phyloP scores from a whole-genome alignment of 2,329 filamentous ascomycete genomes.

The Nemania sp. region DNA sequence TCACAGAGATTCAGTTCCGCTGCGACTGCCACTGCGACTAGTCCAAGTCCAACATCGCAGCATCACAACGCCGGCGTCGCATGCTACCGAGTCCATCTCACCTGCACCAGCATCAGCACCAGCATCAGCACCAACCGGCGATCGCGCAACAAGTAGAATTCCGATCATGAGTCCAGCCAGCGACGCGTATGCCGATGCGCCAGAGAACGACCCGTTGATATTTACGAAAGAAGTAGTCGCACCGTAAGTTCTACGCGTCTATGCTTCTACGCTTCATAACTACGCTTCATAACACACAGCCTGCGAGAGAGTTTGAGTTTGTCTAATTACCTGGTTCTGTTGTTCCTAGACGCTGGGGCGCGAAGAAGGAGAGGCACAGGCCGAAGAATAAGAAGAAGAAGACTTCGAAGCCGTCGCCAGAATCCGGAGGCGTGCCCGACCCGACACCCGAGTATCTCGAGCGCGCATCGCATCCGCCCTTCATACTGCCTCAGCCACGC shows the following conservation, averaged over 20 bases:
- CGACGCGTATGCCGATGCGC: slow-evolving; percentile 1
- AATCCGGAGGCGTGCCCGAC: slow-evolving; percentile 62
- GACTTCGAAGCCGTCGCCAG: slow-evolving; percentile 32
- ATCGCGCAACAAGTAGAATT: background rate
- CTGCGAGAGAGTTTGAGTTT: no score
- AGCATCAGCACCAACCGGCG: background rate
- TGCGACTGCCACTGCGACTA: no score
- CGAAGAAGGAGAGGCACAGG: no score
- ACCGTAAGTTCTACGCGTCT: no score
- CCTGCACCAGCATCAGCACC: background rate
- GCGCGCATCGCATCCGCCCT: slow-evolving; percentile 51
- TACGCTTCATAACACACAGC: no score
- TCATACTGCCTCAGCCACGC: slow-evolving; percentile 50
- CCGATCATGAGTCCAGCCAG: slow-evolving; percentile 12
- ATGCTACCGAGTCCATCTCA: background rate
- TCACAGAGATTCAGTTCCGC: no score
- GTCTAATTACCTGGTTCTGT: no score
- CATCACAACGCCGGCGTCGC: background rate
- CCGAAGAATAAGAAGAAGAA: slow-evolving; percentile 18
- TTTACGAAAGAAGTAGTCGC: no score
- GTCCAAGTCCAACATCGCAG: no score
- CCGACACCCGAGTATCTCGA: slow-evolving; percentile 64
- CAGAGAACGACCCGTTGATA: no score
- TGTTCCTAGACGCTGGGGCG: no score
- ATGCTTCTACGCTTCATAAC: no score